Evolutionary conservation across 495 filamentous ascomycete genomes (phyloP).

Genomic region (Acidiella bohemica): DNA sequence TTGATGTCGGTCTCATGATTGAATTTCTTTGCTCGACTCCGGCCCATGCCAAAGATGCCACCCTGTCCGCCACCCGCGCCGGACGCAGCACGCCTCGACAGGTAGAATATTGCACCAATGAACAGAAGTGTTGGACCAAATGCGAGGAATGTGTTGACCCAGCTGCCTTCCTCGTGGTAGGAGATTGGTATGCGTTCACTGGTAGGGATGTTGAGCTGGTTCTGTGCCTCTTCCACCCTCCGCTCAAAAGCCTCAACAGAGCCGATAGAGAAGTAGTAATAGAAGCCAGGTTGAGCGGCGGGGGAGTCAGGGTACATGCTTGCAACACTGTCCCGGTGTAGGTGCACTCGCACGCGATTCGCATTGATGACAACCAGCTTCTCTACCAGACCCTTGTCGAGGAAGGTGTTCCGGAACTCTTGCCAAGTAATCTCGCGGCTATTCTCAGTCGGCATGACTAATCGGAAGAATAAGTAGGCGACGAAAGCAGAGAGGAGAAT

Average conservation of each 20-base stretch:
- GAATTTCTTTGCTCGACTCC: slow-evolving; percentile 89
- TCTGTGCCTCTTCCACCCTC: slow-evolving; percentile 72
- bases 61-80: slow-evolving; percentile 54
- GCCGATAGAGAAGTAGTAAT: slow-evolving; percentile 91
- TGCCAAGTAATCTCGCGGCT: slow-evolving; percentile 89
- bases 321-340: slow-evolving; percentile 67
- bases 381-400: slow-evolving; percentile 91
- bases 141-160: slow-evolving; percentile 46
- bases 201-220: slow-evolving; percentile 69
- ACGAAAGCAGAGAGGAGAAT: slow-evolving; percentile 44
- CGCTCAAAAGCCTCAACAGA: slow-evolving; percentile 87
- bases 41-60: slow-evolving; percentile 87
- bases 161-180: slow-evolving; percentile 64
- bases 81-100: slow-evolving; percentile 52
- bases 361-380: slow-evolving; percentile 70
- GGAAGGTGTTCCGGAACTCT: slow-evolving; percentile 79
- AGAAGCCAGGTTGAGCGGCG: slow-evolving; percentile 52
- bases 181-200: slow-evolving; percentile 80
- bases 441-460: slow-evolving; percentile 50
- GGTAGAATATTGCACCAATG: slow-evolving; percentile 61
- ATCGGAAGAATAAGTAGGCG: slow-evolving; percentile 48
- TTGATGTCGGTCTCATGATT: slow-evolving; percentile 94
- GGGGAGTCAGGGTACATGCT: slow-evolving; percentile 71
- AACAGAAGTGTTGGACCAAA: slow-evolving; percentile 83
- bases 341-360: slow-evolving; percentile 63